Evolutionary conservation across 2,329 filamentous ascomycete genomes (phyloP).

Genomic region (Elsinoe arachidis): DNA sequence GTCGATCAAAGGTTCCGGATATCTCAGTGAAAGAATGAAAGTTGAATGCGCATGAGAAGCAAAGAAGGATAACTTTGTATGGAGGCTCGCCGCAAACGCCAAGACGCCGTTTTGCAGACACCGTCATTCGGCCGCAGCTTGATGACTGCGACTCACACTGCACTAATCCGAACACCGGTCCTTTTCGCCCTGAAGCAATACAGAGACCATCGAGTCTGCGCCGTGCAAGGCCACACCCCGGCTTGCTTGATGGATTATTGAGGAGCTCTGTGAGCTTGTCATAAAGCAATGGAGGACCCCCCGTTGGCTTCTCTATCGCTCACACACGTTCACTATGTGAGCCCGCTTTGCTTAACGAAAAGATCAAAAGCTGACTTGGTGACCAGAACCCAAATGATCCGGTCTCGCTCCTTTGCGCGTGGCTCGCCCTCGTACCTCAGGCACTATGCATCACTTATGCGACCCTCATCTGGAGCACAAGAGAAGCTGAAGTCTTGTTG

Average conservation of each 20-base stretch:
- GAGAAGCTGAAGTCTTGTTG: conserved; percentile 79
- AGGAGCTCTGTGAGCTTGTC: too few relatives aligned
- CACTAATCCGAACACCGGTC: conserved; percentile 7
- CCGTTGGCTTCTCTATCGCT: conserved; percentile 83
- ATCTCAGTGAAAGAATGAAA: not conserved
- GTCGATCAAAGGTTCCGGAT: too few relatives aligned
- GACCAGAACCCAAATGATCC: conserved; percentile 72
- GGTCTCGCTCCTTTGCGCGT: conserved; percentile 80
- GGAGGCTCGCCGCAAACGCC: not conserved
- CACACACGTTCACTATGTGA: conserved; percentile 92
- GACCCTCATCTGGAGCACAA: conserved; percentile 81
- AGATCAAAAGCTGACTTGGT: not conserved
- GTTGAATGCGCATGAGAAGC: not conserved
- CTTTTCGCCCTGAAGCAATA: not conserved
- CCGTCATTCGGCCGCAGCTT: conserved; percentile 2
- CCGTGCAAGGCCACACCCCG: too few relatives aligned
- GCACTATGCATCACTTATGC: conserved; percentile 83
- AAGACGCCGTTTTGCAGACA: not conserved
- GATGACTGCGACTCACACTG: not conserved
- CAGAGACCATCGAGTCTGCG: too few relatives aligned
- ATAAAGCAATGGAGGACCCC: conserved; percentile 36
- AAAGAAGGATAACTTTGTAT: not conserved
- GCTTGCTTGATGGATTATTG: too few relatives aligned
- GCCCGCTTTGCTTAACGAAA: conserved; percentile 23
- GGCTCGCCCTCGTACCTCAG: conserved; percentile 88